Evolutionary conservation across 2,329 filamentous ascomycete species (phyloP).

Genomic region (Fonsecaea pugnacius): DNA sequence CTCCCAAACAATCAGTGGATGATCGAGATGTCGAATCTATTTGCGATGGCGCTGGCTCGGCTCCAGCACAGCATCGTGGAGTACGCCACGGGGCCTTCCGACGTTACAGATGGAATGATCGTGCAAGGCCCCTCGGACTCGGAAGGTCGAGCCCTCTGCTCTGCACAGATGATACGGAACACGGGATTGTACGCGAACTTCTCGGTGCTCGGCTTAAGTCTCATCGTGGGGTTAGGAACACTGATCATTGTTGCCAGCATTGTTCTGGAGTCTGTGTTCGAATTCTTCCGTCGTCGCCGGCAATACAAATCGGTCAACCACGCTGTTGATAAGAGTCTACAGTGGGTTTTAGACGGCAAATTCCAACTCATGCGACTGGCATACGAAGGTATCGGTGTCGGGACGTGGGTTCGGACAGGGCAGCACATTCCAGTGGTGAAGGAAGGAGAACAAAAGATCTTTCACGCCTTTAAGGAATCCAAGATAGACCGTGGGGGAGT

Average conservation of each 20-base stretch:
- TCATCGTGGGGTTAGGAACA: not conserved
- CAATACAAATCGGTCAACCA: not conserved
- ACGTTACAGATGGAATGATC: not conserved
- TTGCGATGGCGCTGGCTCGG: slow-evolving; percentile 39
- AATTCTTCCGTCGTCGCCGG: not conserved
- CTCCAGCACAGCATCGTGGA: slow-evolving; percentile 39
- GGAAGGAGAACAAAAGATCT: not conserved
- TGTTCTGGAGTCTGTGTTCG: not conserved
- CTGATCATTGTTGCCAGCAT: not conserved
- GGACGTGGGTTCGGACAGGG: not conserved
- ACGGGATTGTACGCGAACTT: not conserved
- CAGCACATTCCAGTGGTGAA: not conserved
- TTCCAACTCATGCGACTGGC: not conserved
- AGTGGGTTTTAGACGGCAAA: not conserved
- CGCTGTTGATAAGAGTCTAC: not conserved
- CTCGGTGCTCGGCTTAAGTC: not conserved
- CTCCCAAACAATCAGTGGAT: slow-evolving; percentile 45
- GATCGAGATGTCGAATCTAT: slow-evolving; percentile 42
- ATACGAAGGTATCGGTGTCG: not conserved
- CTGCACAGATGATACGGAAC: not conserved
- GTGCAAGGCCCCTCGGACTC: not conserved
- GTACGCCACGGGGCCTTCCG: slow-evolving; percentile 28
- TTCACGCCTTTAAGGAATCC: not conserved
- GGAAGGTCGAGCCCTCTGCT: not conserved
- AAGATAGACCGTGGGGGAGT: not conserved